Conservation (phyloP, 225 moss, liverwort and hornwort species). For the Antitrichia curtipendula region DNA sequence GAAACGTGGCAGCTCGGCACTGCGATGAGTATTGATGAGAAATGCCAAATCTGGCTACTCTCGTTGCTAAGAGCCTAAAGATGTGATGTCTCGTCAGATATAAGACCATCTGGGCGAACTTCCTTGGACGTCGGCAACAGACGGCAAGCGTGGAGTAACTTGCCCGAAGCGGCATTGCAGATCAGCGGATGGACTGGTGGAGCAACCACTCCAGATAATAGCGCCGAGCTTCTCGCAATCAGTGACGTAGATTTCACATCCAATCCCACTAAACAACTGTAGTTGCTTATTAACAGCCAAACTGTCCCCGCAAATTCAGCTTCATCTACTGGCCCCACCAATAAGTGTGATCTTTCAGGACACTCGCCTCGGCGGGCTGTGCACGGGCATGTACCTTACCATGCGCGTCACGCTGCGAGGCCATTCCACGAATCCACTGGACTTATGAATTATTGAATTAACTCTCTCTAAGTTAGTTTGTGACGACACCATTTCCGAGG, state of each 20-base stretch:
- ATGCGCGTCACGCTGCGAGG: not conserved
- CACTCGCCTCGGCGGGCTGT: not conserved
- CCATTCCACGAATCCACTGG: not conserved
- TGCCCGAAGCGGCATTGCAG: not conserved
- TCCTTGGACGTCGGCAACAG: not conserved
- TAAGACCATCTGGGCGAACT: not conserved
- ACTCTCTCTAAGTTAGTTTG: not conserved
- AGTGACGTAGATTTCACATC: not conserved
- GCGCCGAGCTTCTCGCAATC: not conserved
- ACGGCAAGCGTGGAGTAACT: not conserved
- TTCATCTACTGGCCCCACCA: not conserved
- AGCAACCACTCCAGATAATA: not conserved
- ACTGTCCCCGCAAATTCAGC: not conserved
- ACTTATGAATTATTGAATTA: not conserved
- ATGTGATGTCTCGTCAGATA: not conserved
- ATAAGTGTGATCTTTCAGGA: not conserved
- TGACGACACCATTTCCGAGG: no score
- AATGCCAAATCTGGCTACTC: not conserved
- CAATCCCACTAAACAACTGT: not conserved
- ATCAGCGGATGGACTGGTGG: no score
- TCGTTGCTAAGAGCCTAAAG: not conserved
- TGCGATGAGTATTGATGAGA: not conserved
- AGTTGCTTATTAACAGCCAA: not conserved
- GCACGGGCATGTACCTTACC: not conserved
- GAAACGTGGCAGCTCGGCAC: not conserved